Conservation (phyloP, 805 yeast genomes). For the Grigorovia humatica region DNA sequence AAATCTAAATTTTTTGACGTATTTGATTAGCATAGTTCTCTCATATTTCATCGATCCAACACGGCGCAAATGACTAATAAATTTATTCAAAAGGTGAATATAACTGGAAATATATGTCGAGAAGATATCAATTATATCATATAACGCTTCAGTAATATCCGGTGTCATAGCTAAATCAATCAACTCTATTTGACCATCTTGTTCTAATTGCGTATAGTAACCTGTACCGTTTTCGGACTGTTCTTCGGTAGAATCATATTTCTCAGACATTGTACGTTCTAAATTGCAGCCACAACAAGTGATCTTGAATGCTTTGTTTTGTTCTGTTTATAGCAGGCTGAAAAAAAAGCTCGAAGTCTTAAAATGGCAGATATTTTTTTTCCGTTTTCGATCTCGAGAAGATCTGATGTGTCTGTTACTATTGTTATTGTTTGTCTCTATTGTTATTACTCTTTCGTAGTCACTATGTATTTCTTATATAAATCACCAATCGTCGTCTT, state of each 20-base stretch:
- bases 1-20: conserved; percentile 27
- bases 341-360: no score
- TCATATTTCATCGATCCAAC: conserved; percentile 25
- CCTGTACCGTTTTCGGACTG: not conserved
- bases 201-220: not conserved
- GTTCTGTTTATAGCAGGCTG: no score
- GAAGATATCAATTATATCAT: conserved; percentile 8
- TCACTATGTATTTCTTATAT: not conserved
- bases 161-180: conserved; percentile 4
- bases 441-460: no score
- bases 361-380: no score
- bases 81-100: conserved; percentile 24
- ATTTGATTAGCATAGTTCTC: conserved; percentile 26
- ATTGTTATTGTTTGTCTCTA: no score
- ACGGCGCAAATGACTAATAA: conserved; percentile 24
- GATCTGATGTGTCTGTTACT: not conserved
- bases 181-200: not conserved
- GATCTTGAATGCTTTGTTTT: no score
- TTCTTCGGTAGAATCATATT: not conserved
- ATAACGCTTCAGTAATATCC: conserved; percentile 6
- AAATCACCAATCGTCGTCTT: conserved; percentile 27
- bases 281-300: no score
- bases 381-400: not conserved
- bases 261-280: not conserved
- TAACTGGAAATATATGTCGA: conserved; percentile 22